phyloP scores from a whole-genome alignment of 139 green algal species.

The Gonium pectorale region DNA sequence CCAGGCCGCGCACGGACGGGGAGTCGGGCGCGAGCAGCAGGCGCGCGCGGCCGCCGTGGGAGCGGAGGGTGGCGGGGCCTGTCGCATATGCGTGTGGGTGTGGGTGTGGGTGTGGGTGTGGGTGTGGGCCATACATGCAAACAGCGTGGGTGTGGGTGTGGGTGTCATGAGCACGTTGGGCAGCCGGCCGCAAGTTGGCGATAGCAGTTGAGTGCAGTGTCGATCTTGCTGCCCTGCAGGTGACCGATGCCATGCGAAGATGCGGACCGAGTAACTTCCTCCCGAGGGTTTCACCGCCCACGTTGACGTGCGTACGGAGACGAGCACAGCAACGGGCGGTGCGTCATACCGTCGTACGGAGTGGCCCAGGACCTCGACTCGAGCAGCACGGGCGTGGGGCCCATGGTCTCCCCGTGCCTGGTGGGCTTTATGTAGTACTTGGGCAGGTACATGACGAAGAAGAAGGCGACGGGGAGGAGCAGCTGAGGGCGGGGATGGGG shows the following conservation, averaged over 20 bases:
- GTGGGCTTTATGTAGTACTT: constrained; percentile 78
- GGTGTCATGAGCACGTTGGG: no score
- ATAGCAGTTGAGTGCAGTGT: neutral
- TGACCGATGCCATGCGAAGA: no score
- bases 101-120: no score
- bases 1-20: constrained; percentile 44
- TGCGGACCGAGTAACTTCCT: no score
- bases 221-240: no score
- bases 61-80: constrained; percentile 61
- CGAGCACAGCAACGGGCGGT: no score
- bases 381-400: constrained; percentile 34
- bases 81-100: no score
- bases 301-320: no score
- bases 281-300: no score
- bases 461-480: constrained; percentile 38
- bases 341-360: constrained; percentile 63
- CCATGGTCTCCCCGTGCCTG: constrained; percentile 48
- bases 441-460: constrained; percentile 73
- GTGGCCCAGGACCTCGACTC: constrained; percentile 61
- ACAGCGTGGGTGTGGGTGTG: no score
- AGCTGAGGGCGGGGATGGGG: neutral
- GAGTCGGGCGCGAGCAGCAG: constrained; percentile 71
- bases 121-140: no score
- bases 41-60: constrained; percentile 25
- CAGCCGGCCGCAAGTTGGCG: no score